phyloP scores from a whole-genome alignment of 768 basidiomycete species.

The Suillus subalutaceus region DNA sequence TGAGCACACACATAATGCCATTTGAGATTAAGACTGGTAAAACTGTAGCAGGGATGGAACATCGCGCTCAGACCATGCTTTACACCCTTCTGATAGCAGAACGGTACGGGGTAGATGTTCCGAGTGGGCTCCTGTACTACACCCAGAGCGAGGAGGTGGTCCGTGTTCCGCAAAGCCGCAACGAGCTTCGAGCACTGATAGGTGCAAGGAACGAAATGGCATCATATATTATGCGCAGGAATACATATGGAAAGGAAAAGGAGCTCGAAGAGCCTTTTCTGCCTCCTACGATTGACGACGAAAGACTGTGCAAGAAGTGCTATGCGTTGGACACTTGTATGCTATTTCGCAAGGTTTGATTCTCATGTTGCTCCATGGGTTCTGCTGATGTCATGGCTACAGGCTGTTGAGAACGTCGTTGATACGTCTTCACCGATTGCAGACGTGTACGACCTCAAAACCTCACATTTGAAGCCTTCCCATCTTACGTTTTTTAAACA shows the following conservation, averaged over 20 bases:
- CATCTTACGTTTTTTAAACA: conserved; percentile 83
- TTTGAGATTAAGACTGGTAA: conserved; percentile 98
- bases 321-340: conserved; percentile 87
- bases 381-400: conserved; percentile 7
- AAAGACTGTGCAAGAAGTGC: conserved; percentile 77
- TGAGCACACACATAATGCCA: conserved; percentile 50
- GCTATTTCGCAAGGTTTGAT: conserved; percentile 82
- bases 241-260: conserved; percentile 24
- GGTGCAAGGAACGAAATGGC: conserved; percentile 84
- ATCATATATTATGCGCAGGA: conserved; percentile 65
- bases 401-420: conserved; percentile 72
- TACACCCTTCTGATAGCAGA: conserved; percentile 91
- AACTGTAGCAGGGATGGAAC: conserved; percentile 77
- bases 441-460: conserved; percentile 76
- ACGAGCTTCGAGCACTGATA: conserved; percentile 87
- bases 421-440: conserved; percentile 57
- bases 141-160: conserved; percentile 90
- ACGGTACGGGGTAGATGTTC: conserved; percentile 82
- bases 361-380: not conserved
- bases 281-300: conserved; percentile 86
- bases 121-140: conserved; percentile 89
- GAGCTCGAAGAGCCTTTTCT: conserved; percentile 58
- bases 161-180: conserved; percentile 73
- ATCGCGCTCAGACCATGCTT: conserved; percentile 97
- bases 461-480: conserved; percentile 68